These are phyloP conservation scores for Ceratorhiza oryzae-sativae DNA, from an alignment of 1,284 basidiomycete genomes.

Conservation along the genomic window DNA sequence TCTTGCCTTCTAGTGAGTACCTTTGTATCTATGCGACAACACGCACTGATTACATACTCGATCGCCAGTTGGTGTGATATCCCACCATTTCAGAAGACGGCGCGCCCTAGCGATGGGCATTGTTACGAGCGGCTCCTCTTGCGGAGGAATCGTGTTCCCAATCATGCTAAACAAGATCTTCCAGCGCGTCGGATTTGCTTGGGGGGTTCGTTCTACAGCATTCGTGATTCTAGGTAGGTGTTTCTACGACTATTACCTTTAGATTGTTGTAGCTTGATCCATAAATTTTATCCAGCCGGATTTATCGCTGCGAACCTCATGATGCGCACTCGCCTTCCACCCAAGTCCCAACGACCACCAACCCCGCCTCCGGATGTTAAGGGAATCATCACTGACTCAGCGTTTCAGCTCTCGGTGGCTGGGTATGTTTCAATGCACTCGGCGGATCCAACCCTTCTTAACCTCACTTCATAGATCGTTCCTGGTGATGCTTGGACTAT, in stretches of 20 bases:
- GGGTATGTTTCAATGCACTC: conserved; percentile 3
- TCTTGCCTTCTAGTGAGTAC: conserved; percentile 48
- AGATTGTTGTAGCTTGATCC: too few species aligned
- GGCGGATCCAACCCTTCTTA: neutral
- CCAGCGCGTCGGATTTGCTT: conserved; percentile 62
- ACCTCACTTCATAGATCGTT: conserved; percentile 9
- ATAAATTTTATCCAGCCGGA: neutral
- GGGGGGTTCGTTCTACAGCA: conserved; percentile 52
- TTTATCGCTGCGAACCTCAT: conserved; percentile 36
- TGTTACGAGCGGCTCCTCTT: conserved; percentile 57
- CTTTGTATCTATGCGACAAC: neutral
- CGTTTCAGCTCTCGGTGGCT: conserved; percentile 15
- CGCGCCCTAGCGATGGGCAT: conserved; percentile 61
- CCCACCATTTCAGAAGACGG: conserved; percentile 60
- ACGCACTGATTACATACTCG: conserved; percentile 50
- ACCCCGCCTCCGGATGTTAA: conserved; percentile 25
- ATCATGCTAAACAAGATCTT: conserved; percentile 69
- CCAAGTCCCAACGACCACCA: conserved; percentile 20
- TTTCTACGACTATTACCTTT: neutral
- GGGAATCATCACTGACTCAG: conserved; percentile 31
- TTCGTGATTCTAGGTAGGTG: conserved; percentile 27
- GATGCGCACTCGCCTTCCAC: conserved; percentile 39
- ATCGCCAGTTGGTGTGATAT: conserved; percentile 57
- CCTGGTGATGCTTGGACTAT: conserved; percentile 32
- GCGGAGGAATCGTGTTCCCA: conserved; percentile 71